Percentiles rank a stretch among this genome's conserved stretches.
These are phyloP conservation scores for Polytolypa hystricis DNA, from an alignment of 2,329 filamentous ascomycete genomes.

Conservation along the genomic window DNA sequence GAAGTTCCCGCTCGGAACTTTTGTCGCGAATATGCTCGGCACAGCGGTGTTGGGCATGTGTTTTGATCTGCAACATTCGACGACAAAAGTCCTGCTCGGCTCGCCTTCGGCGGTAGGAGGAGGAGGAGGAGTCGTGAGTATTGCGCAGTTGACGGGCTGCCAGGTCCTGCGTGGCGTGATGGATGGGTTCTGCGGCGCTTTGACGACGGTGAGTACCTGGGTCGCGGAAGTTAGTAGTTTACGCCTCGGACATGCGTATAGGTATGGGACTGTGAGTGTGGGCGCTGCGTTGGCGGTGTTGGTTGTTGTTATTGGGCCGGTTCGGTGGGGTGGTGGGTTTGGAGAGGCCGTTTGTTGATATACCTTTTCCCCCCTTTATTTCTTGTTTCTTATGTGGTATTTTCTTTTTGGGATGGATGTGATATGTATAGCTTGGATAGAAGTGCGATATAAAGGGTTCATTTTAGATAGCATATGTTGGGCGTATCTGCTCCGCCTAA, in stretches of 20 bases:
- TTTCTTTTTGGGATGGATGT: too few relatives aligned
- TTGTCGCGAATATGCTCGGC: constrained; percentile 67
- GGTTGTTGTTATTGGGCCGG: constrained; percentile 45
- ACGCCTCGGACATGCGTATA: constrained; percentile 49
- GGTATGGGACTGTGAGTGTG: constrained; percentile 42
- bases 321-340: constrained; percentile 41
- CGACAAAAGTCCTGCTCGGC: constrained; percentile 34
- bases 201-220: constrained; percentile 59
- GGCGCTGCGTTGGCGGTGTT: constrained; percentile 37
- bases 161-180: constrained; percentile 56
- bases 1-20: constrained; percentile 76
- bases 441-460: neutral
- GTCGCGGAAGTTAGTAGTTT: constrained; percentile 49
- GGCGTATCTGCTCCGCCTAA: neutral
- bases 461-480: too few relatives aligned
- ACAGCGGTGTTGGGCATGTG: constrained; percentile 63
- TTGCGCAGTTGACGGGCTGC: constrained; percentile 40
- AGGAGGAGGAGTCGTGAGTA: constrained; percentile 33
- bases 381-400: too few relatives aligned
- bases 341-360: constrained; percentile 21
- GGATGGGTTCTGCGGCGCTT: constrained; percentile 57
- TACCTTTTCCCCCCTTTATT: neutral
- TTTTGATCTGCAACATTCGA: constrained; percentile 64
- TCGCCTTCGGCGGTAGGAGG: neutral
- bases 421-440: too few relatives aligned